Percentiles rank a stretch among this genome's conserved stretches.
These are phyloP conservation scores for Comarum palustre DNA, from an alignment of 306 rosid species.

Conservation along the genomic window DNA sequence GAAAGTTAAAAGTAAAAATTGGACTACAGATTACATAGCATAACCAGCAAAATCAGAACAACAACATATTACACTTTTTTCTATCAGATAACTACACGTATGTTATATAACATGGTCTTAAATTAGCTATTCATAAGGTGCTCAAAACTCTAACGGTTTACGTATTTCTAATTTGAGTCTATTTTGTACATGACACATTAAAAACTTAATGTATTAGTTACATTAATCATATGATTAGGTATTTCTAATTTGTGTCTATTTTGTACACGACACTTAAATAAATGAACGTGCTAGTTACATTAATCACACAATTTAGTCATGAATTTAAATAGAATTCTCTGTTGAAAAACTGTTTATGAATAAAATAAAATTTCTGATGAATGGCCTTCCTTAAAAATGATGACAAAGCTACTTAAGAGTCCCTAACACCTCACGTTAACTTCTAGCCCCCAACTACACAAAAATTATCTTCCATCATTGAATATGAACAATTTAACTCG, in stretches of 20 bases:
- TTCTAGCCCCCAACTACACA: background rate
- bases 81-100: background rate
- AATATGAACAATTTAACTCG: background rate
- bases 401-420: background rate
- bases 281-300: background rate
- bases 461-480: background rate
- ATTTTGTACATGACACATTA: no score
- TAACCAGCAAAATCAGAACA: constrained; percentile 4
- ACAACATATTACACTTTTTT: constrained; percentile 4
- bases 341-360: background rate
- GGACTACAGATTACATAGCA: background rate
- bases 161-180: background rate
- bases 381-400: background rate
- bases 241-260: background rate
- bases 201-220: no score
- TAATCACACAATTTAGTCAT: no score
- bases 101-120: background rate
- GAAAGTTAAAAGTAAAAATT: constrained; percentile 18
- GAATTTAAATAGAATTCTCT: background rate
- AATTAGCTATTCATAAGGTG: background rate
- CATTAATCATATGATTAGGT: no score
- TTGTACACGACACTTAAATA: background rate
- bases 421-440: background rate
- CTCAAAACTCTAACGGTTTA: background rate
- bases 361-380: background rate